Evolutionary conservation across 148 eudicot genomes (phyloP).

Genomic region (Euryodendron excelsum): DNA sequence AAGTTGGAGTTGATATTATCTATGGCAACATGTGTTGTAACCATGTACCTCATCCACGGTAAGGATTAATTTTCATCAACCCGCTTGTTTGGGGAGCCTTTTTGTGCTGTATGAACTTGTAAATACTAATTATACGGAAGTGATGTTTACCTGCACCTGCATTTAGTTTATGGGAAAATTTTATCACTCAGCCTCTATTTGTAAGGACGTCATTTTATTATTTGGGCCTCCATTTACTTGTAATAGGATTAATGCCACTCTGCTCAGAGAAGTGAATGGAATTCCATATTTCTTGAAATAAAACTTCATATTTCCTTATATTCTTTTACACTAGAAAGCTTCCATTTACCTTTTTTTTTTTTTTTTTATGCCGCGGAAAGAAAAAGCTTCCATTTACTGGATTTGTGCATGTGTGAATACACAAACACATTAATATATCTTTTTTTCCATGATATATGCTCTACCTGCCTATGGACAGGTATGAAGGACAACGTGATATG

Average conservation of each 20-base stretch:
- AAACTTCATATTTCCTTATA: background rate
- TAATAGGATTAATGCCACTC: background rate
- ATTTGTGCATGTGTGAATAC: background rate
- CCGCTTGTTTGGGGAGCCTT: background rate
- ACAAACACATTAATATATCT: background rate
- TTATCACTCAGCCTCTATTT: background rate
- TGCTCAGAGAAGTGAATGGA: background rate
- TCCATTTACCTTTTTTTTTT: no score
- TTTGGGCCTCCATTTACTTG: background rate
- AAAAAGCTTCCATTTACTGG: no score
- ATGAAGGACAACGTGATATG: constrained; percentile 96
- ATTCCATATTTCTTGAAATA: background rate
- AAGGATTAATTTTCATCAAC: background rate
- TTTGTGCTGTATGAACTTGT: background rate
- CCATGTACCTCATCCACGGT: no score
- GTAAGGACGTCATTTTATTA: background rate
- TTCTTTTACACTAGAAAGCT: background rate
- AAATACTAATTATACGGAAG: background rate
- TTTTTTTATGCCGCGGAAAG: no score
- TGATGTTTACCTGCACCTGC: background rate
- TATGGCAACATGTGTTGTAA: background rate
- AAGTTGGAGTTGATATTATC: background rate
- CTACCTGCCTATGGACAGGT: constrained; percentile 46
- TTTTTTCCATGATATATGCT: background rate
- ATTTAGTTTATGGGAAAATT: background rate